Conservation (phyloP, 176 grass and related monocot genomes). For the Elymus sibiricus region DNA sequence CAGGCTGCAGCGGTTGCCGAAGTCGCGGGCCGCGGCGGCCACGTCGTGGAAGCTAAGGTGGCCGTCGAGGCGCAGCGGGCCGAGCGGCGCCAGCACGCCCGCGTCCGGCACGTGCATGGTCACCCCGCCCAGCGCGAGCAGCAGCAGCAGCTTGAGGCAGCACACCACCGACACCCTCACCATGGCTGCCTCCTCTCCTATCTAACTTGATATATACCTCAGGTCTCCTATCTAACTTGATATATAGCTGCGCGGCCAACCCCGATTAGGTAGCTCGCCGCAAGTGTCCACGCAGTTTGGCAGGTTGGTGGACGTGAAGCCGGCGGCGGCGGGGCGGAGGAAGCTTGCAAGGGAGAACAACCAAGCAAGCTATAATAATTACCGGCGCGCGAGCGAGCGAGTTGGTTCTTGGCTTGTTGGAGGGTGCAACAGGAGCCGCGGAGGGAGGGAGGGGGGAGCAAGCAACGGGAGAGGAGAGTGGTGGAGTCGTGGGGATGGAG, state of each 20-base stretch:
- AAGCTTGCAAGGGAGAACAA: slow-evolving; percentile 12
- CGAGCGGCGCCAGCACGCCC: slow-evolving; percentile 40
- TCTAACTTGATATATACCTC: not conserved
- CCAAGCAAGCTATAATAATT: not conserved
- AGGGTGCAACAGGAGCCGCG: slow-evolving; percentile 13
- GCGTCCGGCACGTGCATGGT: slow-evolving; percentile 83
- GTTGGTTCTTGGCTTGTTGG: not conserved
- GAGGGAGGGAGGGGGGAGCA: not conserved
- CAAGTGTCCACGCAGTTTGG: slow-evolving; percentile 39
- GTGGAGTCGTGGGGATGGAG: slow-evolving; percentile 22
- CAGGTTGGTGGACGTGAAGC: slow-evolving; percentile 34
- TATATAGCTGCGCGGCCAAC: not conserved
- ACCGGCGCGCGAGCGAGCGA: not conserved
- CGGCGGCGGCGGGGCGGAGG: not conserved
- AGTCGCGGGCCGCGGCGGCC: slow-evolving; percentile 52
- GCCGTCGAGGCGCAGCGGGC: slow-evolving; percentile 42
- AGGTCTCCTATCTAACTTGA: not conserved
- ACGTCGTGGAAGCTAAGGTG: slow-evolving; percentile 60
- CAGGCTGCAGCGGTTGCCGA: slow-evolving; percentile 65
- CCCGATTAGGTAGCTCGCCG: not conserved
- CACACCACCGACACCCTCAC: slow-evolving; percentile 37
- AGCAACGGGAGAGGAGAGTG: not conserved
- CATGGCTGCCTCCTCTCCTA: not conserved
- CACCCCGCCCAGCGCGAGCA: slow-evolving; percentile 57
- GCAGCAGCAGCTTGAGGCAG: slow-evolving; percentile 64